Evolutionary conservation across 805 yeast species (phyloP).

Genomic region (Saccharomycopsis sp.): DNA sequence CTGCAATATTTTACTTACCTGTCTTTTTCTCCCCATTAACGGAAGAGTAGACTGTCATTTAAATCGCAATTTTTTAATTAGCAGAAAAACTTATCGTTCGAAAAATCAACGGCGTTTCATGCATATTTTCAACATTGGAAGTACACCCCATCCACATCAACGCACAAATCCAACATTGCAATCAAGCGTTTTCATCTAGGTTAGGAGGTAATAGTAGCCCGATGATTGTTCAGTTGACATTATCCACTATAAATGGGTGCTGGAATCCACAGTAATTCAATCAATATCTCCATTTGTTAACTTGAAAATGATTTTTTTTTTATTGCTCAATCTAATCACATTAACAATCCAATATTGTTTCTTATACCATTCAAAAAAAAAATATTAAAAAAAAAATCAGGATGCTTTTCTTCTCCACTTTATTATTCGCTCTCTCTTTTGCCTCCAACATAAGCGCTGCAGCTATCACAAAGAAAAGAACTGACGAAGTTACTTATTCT

Average conservation of each 20-base stretch:
- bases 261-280: background rate
- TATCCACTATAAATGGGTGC: background rate
- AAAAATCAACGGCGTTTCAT: slow-evolving; percentile 1
- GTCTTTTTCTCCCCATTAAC: no score
- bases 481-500: background rate
- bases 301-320: background rate
- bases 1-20: no score
- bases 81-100: background rate
- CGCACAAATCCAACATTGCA: background rate
- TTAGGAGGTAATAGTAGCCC: background rate
- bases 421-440: background rate
- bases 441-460: background rate
- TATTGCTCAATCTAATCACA: background rate
- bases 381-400: background rate
- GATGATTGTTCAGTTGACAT: background rate
- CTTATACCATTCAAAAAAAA: no score
- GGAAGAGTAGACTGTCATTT: no score
- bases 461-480: background rate
- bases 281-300: no score
- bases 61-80: background rate
- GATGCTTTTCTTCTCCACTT: background rate
- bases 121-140: slow-evolving; percentile 1
- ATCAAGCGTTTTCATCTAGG: background rate
- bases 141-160: slow-evolving; percentile 2
- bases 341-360: no score